A percentile compares a stretch with the other conserved stretches of the same genome.
Conservation (phyloP, 176 grass and related monocot genomes). For the Rhipidocladum racemiflorum region DNA sequence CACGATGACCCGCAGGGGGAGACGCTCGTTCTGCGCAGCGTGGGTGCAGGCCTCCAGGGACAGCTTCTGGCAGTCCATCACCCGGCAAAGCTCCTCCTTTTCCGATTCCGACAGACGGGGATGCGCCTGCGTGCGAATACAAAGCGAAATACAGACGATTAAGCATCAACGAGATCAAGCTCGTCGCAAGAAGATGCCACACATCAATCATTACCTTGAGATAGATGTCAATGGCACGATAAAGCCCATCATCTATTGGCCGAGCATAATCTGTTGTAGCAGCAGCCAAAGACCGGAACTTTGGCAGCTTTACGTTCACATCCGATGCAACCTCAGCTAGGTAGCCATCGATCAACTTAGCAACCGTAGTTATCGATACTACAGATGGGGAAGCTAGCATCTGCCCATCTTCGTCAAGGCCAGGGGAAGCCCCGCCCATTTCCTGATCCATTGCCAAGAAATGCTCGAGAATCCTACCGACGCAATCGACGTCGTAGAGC, state of each 20-base stretch:
- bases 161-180: background rate
- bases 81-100: slow-evolving; percentile 71
- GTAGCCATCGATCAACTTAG: slow-evolving; percentile 77
- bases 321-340: slow-evolving; percentile 93
- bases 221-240: slow-evolving; percentile 87
- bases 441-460: slow-evolving; percentile 77
- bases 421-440: slow-evolving; percentile 55
- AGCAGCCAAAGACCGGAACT: slow-evolving; percentile 61
- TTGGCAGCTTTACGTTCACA: slow-evolving; percentile 58
- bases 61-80: slow-evolving; percentile 99
- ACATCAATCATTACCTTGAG: slow-evolving; percentile 60
- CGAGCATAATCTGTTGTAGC: slow-evolving; percentile 80
- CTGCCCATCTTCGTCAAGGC: slow-evolving; percentile 50
- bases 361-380: slow-evolving; percentile 50
- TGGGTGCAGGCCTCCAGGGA: slow-evolving; percentile 86
- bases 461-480: slow-evolving; percentile 69
- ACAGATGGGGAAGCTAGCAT: slow-evolving; percentile 62
- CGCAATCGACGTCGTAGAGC: slow-evolving; percentile 74
- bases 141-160: background rate
- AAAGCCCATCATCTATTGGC: slow-evolving; percentile 69
- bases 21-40: slow-evolving; percentile 67
- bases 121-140: slow-evolving; percentile 45
- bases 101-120: slow-evolving; percentile 42
- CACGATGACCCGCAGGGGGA: slow-evolving; percentile 65
- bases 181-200: background rate